phyloP scores from a whole-genome alignment of 345 rosid genomes.

The Reutealis trisperma region DNA sequence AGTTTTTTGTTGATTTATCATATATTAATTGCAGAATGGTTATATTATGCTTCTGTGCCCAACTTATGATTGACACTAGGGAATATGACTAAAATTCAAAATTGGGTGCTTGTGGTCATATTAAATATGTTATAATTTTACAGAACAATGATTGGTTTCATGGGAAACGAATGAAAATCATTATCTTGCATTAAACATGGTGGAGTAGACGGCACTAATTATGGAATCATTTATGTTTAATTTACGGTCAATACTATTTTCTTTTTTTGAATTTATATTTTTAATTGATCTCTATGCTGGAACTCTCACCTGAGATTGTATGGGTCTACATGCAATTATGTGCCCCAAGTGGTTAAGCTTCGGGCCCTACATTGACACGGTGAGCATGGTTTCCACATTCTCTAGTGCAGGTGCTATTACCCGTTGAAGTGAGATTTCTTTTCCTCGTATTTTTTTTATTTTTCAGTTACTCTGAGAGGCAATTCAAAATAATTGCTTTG shows the following conservation, averaged over 20 bases:
- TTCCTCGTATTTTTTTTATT: constrained; percentile 11
- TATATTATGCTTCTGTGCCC: not conserved
- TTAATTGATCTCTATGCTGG: constrained; percentile 22
- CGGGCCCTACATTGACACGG: constrained; percentile 61
- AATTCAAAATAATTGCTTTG: not conserved
- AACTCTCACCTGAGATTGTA: constrained; percentile 32
- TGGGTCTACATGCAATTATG: constrained; percentile 53
- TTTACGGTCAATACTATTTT: constrained; percentile 12
- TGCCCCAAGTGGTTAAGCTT: constrained; percentile 56
- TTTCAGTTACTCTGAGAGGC: constrained; percentile 20
- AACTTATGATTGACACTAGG: constrained; percentile 28
- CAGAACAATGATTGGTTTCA: constrained; percentile 46
- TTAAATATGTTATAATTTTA: constrained; percentile 9
- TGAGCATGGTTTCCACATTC: constrained; percentile 56
- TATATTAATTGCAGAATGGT: not conserved
- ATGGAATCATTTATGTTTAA: constrained; percentile 12
- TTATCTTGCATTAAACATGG: constrained; percentile 18
- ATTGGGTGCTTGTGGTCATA: constrained; percentile 22
- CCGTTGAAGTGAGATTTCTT: constrained; percentile 26
- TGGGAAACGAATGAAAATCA: constrained; percentile 33
- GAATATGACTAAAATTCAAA: constrained; percentile 22
- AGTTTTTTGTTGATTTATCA: constrained; percentile 9
- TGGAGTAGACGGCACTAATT: constrained; percentile 27
- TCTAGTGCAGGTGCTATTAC: constrained; percentile 57
- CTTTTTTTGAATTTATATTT: constrained; percentile 7